Base-by-base conservation (phyloP, 805 yeast genomes). In the Metschnikowia colocasiae region DNA sequence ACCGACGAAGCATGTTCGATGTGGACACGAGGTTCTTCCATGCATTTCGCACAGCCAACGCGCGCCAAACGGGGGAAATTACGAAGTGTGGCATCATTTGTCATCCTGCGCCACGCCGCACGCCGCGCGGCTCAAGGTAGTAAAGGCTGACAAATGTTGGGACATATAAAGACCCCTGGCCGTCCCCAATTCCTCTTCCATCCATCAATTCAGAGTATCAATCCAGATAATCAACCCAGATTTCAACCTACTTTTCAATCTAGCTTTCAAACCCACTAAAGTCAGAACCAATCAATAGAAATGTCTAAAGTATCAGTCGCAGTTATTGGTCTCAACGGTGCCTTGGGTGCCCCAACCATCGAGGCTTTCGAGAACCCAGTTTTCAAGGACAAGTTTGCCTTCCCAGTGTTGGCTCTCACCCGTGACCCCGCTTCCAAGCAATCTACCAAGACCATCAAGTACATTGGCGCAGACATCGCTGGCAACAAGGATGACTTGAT, bases 391-490 rank as follows among this genome's bases (percentile, higher is more conserved):
- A 75, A 76, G 50, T 62, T 69, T 52, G 52, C 64, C 1, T 65
- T 68, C 32, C 87, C 87, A 25, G 62, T 83, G 47, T 71, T 70
- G 51, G 80, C 78, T 0, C 52, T 81, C 46, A 72, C 85, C 27
- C 67, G 82, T 57, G 71, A 72, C 51, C 58, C 65, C 3, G 60
- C 71, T 8, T 68, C 65, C 30, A 53, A 55, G 38, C 43, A 54
- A 2, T 60, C 67, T 6, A 60, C 70, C n/a, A 74, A 67, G 7
- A 52, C 59, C 16, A 54, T 78, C 33, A 57, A 74, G 52, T 76
- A 75, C 57, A 59, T 70, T 45, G 58, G 65, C 40, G 73, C 68
- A 7, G 65, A 65, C 35, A 52, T 62, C 35, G 57, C 58, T 10
- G 61, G 51, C 19, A 58, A 58, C 36, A 45, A 58, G 6, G 64